A percentile compares a stretch with the other conserved stretches of the same genome.
phyloP scores from a whole-genome alignment of 2,329 filamentous ascomycete species.

The Septoria linicola region DNA sequence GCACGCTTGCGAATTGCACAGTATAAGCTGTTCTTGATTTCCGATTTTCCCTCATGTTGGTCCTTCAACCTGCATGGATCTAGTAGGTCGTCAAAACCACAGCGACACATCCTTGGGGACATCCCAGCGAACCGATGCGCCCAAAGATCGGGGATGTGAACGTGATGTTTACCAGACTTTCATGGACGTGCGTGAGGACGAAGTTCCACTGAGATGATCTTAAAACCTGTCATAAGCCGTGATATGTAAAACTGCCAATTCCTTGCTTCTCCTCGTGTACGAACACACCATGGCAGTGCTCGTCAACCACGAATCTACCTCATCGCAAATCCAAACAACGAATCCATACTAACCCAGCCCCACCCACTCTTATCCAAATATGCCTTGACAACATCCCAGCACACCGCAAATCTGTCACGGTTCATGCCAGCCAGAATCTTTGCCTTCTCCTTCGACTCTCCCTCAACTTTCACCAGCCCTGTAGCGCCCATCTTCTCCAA shows the following conservation, averaged over 20 bases:
- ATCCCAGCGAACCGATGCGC: too few relatives aligned
- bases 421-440: slow-evolving; percentile 78
- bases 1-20: too few relatives aligned
- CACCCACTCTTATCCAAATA: slow-evolving; percentile 41
- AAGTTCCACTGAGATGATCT: too few relatives aligned
- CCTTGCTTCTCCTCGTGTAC: not conserved
- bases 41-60: too few relatives aligned
- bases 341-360: slow-evolving; percentile 50
- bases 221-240: not conserved
- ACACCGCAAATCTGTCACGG: slow-evolving; percentile 70
- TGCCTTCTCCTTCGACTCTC: slow-evolving; percentile 60
- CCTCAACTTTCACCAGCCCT: slow-evolving; percentile 43
- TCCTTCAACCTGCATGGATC: too few relatives aligned
- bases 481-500: slow-evolving; percentile 45
- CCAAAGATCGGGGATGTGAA: too few relatives aligned
- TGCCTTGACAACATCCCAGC: slow-evolving; percentile 71
- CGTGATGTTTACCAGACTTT: too few relatives aligned
- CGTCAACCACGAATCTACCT: slow-evolving; percentile 20
- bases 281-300: not conserved
- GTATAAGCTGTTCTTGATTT: too few relatives aligned
- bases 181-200: too few relatives aligned
- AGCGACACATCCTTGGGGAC: too few relatives aligned
- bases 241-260: not conserved
- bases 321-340: slow-evolving; percentile 47
- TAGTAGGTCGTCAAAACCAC: too few relatives aligned